A percentile compares a stretch with the other conserved stretches of the same genome.
Evolutionary conservation across 2,329 filamentous ascomycete genomes (phyloP).

Genomic region (Fusarium humuli): DNA sequence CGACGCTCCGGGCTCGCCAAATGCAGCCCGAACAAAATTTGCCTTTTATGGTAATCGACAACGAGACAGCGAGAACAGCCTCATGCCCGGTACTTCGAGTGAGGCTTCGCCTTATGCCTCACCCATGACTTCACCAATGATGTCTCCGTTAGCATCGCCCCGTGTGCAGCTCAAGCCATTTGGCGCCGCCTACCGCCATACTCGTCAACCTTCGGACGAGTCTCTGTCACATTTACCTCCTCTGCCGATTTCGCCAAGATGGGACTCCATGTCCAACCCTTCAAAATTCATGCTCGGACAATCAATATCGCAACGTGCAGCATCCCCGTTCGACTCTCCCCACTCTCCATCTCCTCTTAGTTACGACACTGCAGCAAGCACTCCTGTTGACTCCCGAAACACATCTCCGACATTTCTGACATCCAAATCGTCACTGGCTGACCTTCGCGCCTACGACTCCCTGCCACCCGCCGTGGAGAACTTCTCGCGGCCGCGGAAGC

Average conservation of each 20-base stretch:
- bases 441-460: constrained; percentile 52
- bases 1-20: constrained; percentile 35
- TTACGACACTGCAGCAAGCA: constrained; percentile 41
- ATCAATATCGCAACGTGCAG: constrained; percentile 36
- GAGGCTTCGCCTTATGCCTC: constrained; percentile 44
- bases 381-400: constrained; percentile 44
- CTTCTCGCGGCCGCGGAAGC: constrained; percentile 70
- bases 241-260: constrained; percentile 56
- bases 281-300: constrained; percentile 46
- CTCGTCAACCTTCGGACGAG: constrained; percentile 38
- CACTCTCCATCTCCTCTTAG: constrained; percentile 44
- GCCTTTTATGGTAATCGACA: constrained; percentile 35
- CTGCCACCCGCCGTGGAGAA: constrained; percentile 62
- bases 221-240: constrained; percentile 50
- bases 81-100: constrained; percentile 32
- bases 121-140: constrained; percentile 36
- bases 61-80: constrained; percentile 38
- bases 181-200: constrained; percentile 39
- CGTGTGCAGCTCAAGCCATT: constrained; percentile 41
- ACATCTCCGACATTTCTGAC: constrained; percentile 49
- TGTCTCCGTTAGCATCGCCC: constrained; percentile 41
- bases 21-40: constrained; percentile 38
- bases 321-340: constrained; percentile 44
- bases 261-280: constrained; percentile 56
- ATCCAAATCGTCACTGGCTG: constrained; percentile 50